Base-by-base conservation (phyloP, 2,329 filamentous ascomycete genomes). In the Fonsecaea pugnacius region DNA sequence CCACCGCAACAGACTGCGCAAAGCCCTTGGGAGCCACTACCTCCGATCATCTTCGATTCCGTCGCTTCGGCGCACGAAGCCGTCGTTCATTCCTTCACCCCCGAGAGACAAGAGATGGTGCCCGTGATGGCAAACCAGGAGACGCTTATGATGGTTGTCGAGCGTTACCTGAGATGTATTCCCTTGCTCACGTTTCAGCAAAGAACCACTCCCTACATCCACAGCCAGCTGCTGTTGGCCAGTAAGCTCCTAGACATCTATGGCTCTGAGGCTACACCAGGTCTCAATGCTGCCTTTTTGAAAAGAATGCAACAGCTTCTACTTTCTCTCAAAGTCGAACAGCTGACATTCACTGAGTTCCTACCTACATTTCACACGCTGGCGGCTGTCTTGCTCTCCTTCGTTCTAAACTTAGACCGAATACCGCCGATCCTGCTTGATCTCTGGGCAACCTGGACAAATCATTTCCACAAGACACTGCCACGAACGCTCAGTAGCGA, bases 141-240 rank as follows among this genome's bases (percentile, higher is more conserved):
- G 16, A 61, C 54, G 3, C 51, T 66, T 16, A 43, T 51, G 7
- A 35, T 68, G 40, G 63, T 58, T 12, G 43, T 54, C 2, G 56
- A 55, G 7, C 66, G 60, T n/a, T 33, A 40, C 40, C 52, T 68
- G n/a, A 58, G 27, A 24, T 6, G 27, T 21, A 68, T 68, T 4
- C 66, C 66, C 6, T 4, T 55, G 4, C 60, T 63, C 24, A 68
- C 61, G 14, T 68, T 64, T 12, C 60, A 60, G 27, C 60, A 61
- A 54, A 40, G 35, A n/a, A 62, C 63, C 16, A 69, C 69, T 8
- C 58, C 61, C 1, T 69, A 66, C 55, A 60, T 63, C 12, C 69
- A 70, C 53, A n/a, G 58, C n/a, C 36, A 60, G 46, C 46, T 66
- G 16, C 52, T 66, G 30, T 55, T 50, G 55, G 43, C 30, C 8